Conservation (phyloP, 1,284 basidiomycete genomes). For the Trametes versicolor region DNA sequence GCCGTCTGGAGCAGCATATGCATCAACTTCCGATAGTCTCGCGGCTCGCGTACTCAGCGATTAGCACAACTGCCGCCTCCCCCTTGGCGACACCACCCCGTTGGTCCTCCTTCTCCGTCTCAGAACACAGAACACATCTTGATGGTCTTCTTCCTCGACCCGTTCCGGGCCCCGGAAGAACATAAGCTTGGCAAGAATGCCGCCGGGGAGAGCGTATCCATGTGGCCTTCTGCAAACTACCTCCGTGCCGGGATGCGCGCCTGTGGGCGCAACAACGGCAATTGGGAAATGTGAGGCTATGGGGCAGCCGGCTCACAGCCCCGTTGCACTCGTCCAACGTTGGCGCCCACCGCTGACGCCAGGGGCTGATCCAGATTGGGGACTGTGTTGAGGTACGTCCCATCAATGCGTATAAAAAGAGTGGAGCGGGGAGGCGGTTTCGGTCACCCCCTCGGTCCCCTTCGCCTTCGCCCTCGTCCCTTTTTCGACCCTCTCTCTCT, state of each 20-base stretch:
- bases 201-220: background rate
- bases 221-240: background rate
- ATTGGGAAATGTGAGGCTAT: slow-evolving; percentile 8
- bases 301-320: slow-evolving; percentile 17
- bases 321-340: slow-evolving; percentile 11
- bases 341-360: slow-evolving; percentile 24
- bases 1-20: background rate
- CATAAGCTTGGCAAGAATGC: slow-evolving; percentile 1
- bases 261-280: background rate
- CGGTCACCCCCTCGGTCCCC: slow-evolving; percentile 9
- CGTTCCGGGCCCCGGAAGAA: background rate
- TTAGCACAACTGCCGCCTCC: slow-evolving; percentile 3
- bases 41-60: background rate
- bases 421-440: slow-evolving; percentile 1
- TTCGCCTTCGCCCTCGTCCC: slow-evolving; percentile 10
- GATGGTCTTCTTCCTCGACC: slow-evolving; percentile 6
- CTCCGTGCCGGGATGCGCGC: background rate
- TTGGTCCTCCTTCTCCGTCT: slow-evolving; percentile 5
- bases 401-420: slow-evolving; percentile 21
- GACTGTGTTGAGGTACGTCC: slow-evolving; percentile 5
- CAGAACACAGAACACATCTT: slow-evolving; percentile 6
- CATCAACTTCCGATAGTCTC: slow-evolving; percentile 7
- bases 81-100: slow-evolving; percentile 11
- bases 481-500: slow-evolving; percentile 8
- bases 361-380: slow-evolving; percentile 24